A percentile compares a stretch with the other conserved stretches of the same genome.
phyloP scores from a whole-genome alignment of 1,284 basidiomycete genomes.

The Vanrija humicola region DNA sequence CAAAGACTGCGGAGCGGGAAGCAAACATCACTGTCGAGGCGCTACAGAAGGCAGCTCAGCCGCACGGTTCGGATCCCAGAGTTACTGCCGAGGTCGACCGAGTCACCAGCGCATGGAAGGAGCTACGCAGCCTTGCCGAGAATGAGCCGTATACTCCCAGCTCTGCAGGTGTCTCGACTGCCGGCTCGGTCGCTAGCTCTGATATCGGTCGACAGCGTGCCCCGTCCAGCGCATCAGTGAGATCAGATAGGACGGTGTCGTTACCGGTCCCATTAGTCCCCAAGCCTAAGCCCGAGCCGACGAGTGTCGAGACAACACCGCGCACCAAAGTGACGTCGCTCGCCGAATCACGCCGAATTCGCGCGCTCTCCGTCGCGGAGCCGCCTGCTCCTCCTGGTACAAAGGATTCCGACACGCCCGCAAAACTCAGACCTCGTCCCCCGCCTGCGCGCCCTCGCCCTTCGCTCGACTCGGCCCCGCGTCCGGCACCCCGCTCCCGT shows the following conservation, averaged over 20 bases:
- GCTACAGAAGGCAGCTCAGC: conserved; percentile 5
- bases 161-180: neutral
- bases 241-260: no score
- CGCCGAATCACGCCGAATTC: neutral
- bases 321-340: neutral
- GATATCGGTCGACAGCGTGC: neutral
- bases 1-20: neutral
- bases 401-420: no score
- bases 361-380: neutral
- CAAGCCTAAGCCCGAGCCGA: no score
- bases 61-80: conserved; percentile 18
- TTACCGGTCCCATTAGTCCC: no score
- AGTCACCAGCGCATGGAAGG: conserved; percentile 16
- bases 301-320: neutral
- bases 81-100: conserved; percentile 22
- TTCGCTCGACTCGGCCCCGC: conserved; percentile 5
- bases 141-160: neutral
- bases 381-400: neutral
- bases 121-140: conserved; percentile 20
- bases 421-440: no score
- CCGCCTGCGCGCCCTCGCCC: conserved; percentile 3
- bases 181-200: neutral
- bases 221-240: no score
- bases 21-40: conserved; percentile 1
- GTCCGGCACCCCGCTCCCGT: neutral